These are phyloP conservation scores for Citrus medica DNA, from an alignment of 345 rosid genomes.

Conservation along the genomic window DNA sequence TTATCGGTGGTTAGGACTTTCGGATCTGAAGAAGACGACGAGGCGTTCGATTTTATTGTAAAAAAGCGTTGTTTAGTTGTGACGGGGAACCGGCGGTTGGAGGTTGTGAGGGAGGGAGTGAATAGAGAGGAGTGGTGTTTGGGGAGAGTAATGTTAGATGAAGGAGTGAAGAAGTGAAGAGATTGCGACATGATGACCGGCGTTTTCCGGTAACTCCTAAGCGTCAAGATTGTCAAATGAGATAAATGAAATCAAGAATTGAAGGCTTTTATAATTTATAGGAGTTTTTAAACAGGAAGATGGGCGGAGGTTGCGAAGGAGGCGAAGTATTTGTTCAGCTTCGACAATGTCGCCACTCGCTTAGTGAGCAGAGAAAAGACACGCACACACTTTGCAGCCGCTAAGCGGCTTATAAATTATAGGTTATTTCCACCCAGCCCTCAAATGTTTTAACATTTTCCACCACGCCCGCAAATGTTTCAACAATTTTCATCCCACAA, in stretches of 20 bases:
- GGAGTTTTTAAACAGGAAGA: background rate
- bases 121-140: slow-evolving; percentile 25
- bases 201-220: background rate
- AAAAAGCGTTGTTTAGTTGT: slow-evolving; percentile 5
- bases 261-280: background rate
- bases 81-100: slow-evolving; percentile 33
- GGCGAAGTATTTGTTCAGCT: background rate
- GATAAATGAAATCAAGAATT: background rate
- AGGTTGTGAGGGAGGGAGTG: slow-evolving; percentile 29
- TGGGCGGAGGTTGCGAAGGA: slow-evolving; percentile 45
- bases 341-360: slow-evolving; percentile 31
- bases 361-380: background rate
- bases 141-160: slow-evolving; percentile 35
- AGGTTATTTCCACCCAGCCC: no score
- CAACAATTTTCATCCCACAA: no score
- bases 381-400: background rate
- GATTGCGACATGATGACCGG: slow-evolving; percentile 57
- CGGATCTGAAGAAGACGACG: slow-evolving; percentile 57
- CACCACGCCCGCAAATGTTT: no score
- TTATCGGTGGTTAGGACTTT: slow-evolving; percentile 52
- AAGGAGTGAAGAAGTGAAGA: slow-evolving; percentile 53
- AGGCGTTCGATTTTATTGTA: slow-evolving; percentile 45
- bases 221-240: background rate
- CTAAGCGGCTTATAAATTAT: background rate
- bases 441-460: no score